phyloP scores from a whole-genome alignment of 192 early-diverging fungal genomes.

The Funneliformis mosseae region DNA sequence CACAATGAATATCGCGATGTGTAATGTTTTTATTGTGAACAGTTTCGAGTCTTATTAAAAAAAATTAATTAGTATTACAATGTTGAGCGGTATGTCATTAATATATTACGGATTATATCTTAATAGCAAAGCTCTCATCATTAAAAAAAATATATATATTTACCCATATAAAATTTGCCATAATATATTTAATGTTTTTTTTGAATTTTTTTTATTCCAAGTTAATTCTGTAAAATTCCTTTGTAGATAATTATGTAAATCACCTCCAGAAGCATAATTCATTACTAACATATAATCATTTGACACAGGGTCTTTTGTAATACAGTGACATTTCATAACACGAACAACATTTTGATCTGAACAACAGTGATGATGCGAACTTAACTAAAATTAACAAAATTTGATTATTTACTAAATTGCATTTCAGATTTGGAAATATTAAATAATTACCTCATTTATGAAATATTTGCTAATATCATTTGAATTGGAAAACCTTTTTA shows the following conservation, averaged over 20 bases:
- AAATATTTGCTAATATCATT: not conserved
- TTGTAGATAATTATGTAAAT: conserved; percentile 2
- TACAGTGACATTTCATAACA: not conserved
- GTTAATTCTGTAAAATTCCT: not conserved
- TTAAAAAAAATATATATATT: too few species aligned
- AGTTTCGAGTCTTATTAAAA: not conserved
- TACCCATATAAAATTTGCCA: conserved; percentile 5
- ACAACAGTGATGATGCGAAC: not conserved
- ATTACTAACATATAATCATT: conserved; percentile 7
- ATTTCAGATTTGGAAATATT: not conserved
- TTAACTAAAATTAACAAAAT: not conserved
- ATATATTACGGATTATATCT: too few species aligned
- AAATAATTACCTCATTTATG: conserved; percentile 13
- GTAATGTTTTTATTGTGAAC: not conserved
- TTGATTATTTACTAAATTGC: not conserved
- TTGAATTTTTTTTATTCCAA: not conserved
- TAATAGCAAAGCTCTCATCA: too few species aligned
- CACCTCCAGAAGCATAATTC: conserved; percentile 11
- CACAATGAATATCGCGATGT: conserved; percentile 10
- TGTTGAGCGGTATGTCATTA: too few species aligned
- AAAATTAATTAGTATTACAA: too few species aligned
- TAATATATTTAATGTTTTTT: not conserved
- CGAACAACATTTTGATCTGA: not conserved
- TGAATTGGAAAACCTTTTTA: not conserved
- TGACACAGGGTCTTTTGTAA: not conserved